These are phyloP conservation scores for Candida nemodendra DNA, from an alignment of 805 yeast species.

Conservation along the genomic window DNA sequence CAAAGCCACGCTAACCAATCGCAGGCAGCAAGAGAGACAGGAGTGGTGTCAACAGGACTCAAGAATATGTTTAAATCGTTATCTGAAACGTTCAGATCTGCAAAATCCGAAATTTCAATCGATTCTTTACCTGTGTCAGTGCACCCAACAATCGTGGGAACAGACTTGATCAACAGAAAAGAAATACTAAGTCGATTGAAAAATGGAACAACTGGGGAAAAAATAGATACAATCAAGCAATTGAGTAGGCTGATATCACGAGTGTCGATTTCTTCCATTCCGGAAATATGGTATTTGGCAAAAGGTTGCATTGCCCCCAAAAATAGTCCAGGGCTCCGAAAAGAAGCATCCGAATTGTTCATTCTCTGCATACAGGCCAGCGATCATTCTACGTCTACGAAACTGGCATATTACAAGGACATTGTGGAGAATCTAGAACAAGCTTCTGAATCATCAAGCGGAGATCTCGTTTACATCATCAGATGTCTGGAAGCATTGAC, in stretches of 20 bases:
- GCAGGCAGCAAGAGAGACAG: no score
- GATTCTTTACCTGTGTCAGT: constrained; percentile 18
- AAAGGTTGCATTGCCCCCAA: constrained; percentile 47
- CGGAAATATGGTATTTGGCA: constrained; percentile 76
- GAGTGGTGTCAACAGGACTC: constrained; percentile 3
- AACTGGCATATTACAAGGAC: constrained; percentile 59
- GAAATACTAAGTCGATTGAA: constrained; percentile 20
- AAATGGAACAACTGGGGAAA: constrained; percentile 25
- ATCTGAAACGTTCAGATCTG: constrained; percentile 23
- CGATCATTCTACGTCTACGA: constrained; percentile 47
- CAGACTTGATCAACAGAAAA: constrained; percentile 20
- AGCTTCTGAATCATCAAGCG: constrained; percentile 41
- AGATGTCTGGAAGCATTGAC: constrained; percentile 48
- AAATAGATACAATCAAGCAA: constrained; percentile 51
- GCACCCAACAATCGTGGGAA: constrained; percentile 33
- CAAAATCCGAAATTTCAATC: constrained; percentile 7
- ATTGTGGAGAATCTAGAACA: constrained; percentile 45
- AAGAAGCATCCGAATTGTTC: constrained; percentile 53
- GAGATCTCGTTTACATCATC: constrained; percentile 38
- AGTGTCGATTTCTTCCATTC: constrained; percentile 55
- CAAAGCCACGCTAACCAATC: no score
- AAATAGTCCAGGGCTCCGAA: constrained; percentile 35
- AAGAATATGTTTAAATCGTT: constrained; percentile 25
- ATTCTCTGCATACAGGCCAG: constrained; percentile 54
- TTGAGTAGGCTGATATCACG: constrained; percentile 51